Conservation (phyloP, 192 early-diverging fungal species). For the Rhizoclosmatium globosum region DNA sequence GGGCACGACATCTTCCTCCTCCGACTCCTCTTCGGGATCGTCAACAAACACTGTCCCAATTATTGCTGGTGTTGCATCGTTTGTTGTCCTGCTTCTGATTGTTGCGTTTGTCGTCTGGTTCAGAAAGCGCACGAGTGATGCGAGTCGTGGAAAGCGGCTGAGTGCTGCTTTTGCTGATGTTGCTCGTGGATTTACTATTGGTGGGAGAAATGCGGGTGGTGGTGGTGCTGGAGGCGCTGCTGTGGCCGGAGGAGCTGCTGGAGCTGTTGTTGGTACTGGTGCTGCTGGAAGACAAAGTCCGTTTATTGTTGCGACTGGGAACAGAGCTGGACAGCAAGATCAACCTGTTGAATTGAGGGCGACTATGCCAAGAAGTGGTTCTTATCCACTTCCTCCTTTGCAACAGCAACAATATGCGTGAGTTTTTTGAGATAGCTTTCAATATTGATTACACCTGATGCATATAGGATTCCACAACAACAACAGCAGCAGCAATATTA, state of each 20-base stretch:
- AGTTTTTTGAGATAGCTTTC: too few species aligned
- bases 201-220: not conserved
- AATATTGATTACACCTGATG: too few species aligned
- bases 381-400: not conserved
- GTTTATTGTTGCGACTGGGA: not conserved
- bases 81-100: not conserved
- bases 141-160: not conserved
- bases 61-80: not conserved
- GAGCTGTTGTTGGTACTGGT: not conserved
- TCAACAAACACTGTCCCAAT: not conserved
- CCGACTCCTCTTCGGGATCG: not conserved
- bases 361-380: not conserved
- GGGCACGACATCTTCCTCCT: not conserved
- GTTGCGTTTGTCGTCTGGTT: slow-evolving; percentile 22
- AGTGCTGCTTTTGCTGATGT: not conserved
- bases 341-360: not conserved
- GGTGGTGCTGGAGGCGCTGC: not conserved
- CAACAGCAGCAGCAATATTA: not conserved
- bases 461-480: not conserved
- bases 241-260: not conserved
- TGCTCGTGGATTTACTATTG: not conserved
- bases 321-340: not conserved
- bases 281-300: not conserved
- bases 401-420: not conserved
- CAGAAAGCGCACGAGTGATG: not conserved